Conservation (phyloP, 805 yeast genomes). For the Saturnispora hagleri region DNA sequence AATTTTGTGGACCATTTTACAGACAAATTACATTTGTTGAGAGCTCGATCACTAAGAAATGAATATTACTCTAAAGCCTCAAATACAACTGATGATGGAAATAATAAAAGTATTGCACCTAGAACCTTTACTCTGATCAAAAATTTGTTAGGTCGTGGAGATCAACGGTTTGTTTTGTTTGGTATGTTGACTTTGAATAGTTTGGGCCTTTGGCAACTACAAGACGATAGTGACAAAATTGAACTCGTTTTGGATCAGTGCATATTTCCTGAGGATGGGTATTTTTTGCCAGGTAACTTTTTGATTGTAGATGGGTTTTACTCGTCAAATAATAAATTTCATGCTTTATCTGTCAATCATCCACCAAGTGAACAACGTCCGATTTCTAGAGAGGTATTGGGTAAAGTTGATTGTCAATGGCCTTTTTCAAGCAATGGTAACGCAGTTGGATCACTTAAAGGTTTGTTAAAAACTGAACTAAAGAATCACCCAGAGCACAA, state of each 20-base stretch:
- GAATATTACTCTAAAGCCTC: constrained; percentile 29
- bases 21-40: constrained; percentile 51
- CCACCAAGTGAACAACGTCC: constrained; percentile 82
- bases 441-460: constrained; percentile 51
- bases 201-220: constrained; percentile 64
- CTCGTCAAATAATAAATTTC: constrained; percentile 59
- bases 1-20: constrained; percentile 35
- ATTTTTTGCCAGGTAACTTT: constrained; percentile 66
- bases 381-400: constrained; percentile 58
- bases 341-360: constrained; percentile 68
- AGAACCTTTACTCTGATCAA: constrained; percentile 59
- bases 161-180: constrained; percentile 61
- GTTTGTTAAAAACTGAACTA: constrained; percentile 43
- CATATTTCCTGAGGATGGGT: constrained; percentile 53
- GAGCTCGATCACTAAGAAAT: constrained; percentile 67
- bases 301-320: constrained; percentile 81
- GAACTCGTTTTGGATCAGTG: constrained; percentile 58
- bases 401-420: constrained; percentile 58
- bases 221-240: constrained; percentile 72
- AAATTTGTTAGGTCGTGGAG: constrained; percentile 79
- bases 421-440: constrained; percentile 31
- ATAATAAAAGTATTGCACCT: constrained; percentile 8
- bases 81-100: not conserved
- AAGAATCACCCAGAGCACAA: constrained; percentile 41
- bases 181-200: constrained; percentile 62